phyloP scores from a whole-genome alignment of 1,139 yeast species.

The Saccharomyces hybrid region DNA sequence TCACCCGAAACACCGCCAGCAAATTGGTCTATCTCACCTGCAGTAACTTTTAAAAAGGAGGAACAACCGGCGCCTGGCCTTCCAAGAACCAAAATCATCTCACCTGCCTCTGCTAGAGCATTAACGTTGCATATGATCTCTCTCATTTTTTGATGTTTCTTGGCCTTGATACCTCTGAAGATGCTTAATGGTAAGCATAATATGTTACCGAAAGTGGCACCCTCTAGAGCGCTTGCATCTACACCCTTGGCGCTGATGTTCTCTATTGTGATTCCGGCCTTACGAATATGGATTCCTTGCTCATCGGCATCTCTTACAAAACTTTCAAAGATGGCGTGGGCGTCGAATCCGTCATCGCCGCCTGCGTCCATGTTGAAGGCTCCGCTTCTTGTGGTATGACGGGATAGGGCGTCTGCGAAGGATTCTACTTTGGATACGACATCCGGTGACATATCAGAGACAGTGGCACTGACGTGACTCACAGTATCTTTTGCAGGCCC shows the following conservation, averaged over 20 bases:
- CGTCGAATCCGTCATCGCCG: conserved; percentile 17
- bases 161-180: too few relatives aligned
- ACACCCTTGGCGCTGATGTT: conserved; percentile 36
- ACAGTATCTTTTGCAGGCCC: background rate
- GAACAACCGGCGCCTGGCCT: too few relatives aligned
- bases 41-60: too few relatives aligned
- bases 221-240: too few relatives aligned
- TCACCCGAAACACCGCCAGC: too few relatives aligned
- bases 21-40: too few relatives aligned
- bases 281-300: conserved; percentile 41
- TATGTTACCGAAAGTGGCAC: too few relatives aligned
- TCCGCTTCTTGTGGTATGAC: conserved; percentile 21
- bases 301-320: conserved; percentile 29
- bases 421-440: conserved; percentile 18
- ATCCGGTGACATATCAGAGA: conserved; percentile 11
- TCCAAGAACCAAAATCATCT: too few relatives aligned
- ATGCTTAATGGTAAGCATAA: too few relatives aligned
- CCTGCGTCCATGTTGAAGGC: conserved; percentile 7
- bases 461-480: background rate
- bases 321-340: conserved; percentile 11
- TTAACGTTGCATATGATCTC: too few relatives aligned
- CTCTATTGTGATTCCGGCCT: conserved; percentile 42
- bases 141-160: too few relatives aligned
- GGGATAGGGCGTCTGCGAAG: conserved; percentile 22
- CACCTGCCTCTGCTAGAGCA: too few relatives aligned